These are phyloP conservation scores for Fusarium sp. DNA, from an alignment of 2,329 filamentous ascomycete genomes.

Conservation along the genomic window DNA sequence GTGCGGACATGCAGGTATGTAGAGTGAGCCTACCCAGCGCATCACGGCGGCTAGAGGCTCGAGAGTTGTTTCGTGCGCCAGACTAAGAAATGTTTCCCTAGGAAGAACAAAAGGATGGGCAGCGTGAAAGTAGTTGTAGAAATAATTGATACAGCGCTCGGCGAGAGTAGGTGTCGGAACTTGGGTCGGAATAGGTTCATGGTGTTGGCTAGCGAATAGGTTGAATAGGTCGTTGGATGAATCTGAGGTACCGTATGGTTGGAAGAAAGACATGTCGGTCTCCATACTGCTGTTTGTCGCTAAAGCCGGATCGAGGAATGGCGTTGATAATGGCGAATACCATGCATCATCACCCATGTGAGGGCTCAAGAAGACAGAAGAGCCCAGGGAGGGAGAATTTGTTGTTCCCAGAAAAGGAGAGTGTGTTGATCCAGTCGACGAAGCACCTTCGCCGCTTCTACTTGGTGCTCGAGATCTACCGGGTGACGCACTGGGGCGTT, in stretches of 20 bases:
- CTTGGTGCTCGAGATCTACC: conserved; percentile 21
- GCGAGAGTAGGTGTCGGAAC: conserved; percentile 52
- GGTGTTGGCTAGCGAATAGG: conserved; percentile 33
- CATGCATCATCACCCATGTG: conserved; percentile 24
- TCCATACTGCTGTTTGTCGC: conserved; percentile 12
- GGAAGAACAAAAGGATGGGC: conserved; percentile 70
- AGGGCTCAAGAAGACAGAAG: conserved; percentile 27
- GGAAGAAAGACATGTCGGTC: conserved; percentile 26
- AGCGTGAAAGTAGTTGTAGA: conserved; percentile 68
- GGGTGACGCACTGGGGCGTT: conserved; percentile 61
- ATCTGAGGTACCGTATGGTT: conserved; percentile 37
- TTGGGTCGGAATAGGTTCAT: conserved; percentile 31
- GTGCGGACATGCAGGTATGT: conserved; percentile 60
- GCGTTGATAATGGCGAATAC: conserved; percentile 38
- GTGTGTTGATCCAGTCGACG: conserved; percentile 56
- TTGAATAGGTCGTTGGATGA: conserved; percentile 39
- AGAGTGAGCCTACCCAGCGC: conserved; percentile 68
- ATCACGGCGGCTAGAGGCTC: conserved; percentile 65
- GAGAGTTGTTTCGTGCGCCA: conserved; percentile 61
- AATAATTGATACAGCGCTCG: conserved; percentile 68
- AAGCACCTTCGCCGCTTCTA: conserved; percentile 50
- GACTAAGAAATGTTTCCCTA: conserved; percentile 60
- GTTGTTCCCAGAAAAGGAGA: conserved; percentile 51
- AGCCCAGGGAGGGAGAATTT: conserved; percentile 31
- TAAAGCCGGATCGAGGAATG: conserved; percentile 19